Conservation (phyloP, 2,329 filamentous ascomycete genomes). For the Epichloe bromicola region DNA sequence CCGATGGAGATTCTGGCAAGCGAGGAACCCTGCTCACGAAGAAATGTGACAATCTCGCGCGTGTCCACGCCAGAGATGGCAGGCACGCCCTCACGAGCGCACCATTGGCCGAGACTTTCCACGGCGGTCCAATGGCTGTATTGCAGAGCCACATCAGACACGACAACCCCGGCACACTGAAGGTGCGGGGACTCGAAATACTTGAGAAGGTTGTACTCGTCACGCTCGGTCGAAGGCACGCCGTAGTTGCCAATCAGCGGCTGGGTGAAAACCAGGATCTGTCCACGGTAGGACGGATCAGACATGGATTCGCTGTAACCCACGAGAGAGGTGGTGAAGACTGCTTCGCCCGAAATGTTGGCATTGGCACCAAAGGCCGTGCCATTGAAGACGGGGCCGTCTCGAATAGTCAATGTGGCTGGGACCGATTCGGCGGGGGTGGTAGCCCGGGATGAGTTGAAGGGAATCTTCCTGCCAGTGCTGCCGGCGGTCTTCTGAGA, state of each 20-base stretch:
- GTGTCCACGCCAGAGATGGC: slow-evolving; percentile 96
- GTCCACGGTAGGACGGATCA: slow-evolving; percentile 77
- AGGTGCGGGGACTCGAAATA: slow-evolving; percentile 98
- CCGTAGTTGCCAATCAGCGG: slow-evolving; percentile 98
- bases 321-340: slow-evolving; percentile 96
- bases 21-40: slow-evolving; percentile 93
- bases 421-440: slow-evolving; percentile 42
- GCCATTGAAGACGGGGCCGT: slow-evolving; percentile 91
- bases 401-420: slow-evolving; percentile 90
- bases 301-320: slow-evolving; percentile 95
- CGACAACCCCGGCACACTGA: slow-evolving; percentile 89
- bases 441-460: slow-evolving; percentile 43
- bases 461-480: slow-evolving; percentile 55
- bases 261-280: slow-evolving; percentile 97
- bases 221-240: slow-evolving; percentile 73
- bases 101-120: slow-evolving; percentile 87
- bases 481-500: slow-evolving; percentile 40
- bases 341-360: slow-evolving; percentile 95
- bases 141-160: slow-evolving; percentile 82
- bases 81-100: slow-evolving; percentile 86
- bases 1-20: slow-evolving; percentile 88
- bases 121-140: slow-evolving; percentile 99
- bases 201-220: slow-evolving; percentile 82
- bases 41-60: slow-evolving; percentile 85
- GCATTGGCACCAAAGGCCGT: slow-evolving; percentile 93